Conservation (phyloP, 305 asterid species). For the Fraxinus sp. region DNA sequence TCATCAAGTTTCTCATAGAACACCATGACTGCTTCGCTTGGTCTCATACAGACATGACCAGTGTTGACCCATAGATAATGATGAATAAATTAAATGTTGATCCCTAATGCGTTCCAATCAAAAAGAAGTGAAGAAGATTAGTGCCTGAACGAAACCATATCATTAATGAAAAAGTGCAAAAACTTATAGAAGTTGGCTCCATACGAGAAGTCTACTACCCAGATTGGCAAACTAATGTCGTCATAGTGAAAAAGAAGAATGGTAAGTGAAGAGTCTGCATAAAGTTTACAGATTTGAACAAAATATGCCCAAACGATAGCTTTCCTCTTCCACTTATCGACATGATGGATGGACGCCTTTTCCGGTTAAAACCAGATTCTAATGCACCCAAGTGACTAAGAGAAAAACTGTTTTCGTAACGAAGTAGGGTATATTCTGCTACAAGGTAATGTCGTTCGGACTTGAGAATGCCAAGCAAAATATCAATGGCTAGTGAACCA, state of each 20-base stretch:
- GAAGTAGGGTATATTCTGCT: neutral
- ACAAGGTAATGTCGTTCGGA: neutral
- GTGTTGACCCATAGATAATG: neutral
- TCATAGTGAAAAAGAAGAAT: no score
- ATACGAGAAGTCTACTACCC: no score
- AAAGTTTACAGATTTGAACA: neutral
- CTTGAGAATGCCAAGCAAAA: neutral
- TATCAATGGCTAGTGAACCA: neutral
- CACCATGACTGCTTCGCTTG: neutral
- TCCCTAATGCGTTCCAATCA: neutral
- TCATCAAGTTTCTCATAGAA: neutral
- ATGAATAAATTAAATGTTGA: neutral
- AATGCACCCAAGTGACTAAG: no score
- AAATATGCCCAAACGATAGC: no score
- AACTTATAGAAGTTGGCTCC: no score
- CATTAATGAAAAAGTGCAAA: neutral
- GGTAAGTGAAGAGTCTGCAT: neutral
- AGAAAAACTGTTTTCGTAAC: neutral
- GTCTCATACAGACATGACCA: neutral
- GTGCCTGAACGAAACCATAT: neutral
- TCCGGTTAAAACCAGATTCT: no score
- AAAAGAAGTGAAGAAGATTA: no score
- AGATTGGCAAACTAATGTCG: no score
- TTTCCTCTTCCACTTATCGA: neutral
- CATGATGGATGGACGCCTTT: neutral